Evolutionary conservation across 2,329 filamentous ascomycete species (phyloP).

Genomic region (Verticillium tricorpus): DNA sequence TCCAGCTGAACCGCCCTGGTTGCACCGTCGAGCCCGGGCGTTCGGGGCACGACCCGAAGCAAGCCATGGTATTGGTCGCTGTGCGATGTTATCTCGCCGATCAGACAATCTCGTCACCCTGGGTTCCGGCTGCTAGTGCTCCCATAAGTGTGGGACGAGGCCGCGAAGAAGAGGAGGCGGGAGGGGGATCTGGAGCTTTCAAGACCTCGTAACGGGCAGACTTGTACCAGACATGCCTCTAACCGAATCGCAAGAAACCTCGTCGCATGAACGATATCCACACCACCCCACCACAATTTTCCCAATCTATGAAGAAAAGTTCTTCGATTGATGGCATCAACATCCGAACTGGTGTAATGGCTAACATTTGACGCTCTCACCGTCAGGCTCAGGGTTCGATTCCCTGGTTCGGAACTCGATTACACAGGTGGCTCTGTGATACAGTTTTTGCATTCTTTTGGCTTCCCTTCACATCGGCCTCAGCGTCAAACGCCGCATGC

Average conservation of each 20-base stretch:
- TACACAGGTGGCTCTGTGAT: neutral
- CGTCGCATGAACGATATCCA: too few relatives aligned
- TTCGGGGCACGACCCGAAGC: neutral
- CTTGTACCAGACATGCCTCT: too few relatives aligned
- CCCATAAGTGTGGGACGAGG: too few relatives aligned
- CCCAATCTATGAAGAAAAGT: too few relatives aligned
- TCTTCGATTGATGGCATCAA: neutral
- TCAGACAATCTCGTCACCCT: neutral
- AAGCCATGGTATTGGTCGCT: neutral
- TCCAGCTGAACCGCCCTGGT: neutral
- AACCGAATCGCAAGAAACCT: too few relatives aligned
- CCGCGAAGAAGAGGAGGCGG: too few relatives aligned
- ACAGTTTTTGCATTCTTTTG: neutral
- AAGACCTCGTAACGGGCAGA: too few relatives aligned
- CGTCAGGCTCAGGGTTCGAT: constrained; percentile 1
- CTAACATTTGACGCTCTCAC: constrained; percentile 1
- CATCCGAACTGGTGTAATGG: constrained; percentile 1
- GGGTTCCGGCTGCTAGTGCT: neutral
- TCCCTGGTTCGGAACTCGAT: neutral
- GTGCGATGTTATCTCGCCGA: neutral
- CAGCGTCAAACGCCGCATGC: too few relatives aligned
- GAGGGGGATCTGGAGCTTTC: neutral
- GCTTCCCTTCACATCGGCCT: too few relatives aligned
- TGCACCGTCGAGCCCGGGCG: neutral
- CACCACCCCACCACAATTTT: too few relatives aligned